Base-by-base conservation (phyloP, 2,329 filamentous ascomycete species). In the Xylariaceae sp. region DNA sequence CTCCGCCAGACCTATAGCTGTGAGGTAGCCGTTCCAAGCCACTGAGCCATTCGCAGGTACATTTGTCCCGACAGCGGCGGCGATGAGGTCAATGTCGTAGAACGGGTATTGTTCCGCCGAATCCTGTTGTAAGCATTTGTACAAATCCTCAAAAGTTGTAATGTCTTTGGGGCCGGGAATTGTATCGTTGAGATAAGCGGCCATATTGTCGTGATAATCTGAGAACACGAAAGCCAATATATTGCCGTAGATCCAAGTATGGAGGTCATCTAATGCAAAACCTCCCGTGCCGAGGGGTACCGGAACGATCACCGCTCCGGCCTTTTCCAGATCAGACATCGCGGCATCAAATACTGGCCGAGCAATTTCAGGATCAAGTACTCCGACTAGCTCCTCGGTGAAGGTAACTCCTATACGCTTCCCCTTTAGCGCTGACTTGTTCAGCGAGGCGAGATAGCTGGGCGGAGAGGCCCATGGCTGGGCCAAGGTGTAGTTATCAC, bases 401-500 rank as follows among this genome's bases (percentile, higher is more conserved):
- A 55, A 60, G 31, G 48, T 31, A 13, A 55, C 49, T 22, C 53
- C 53, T 31, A 55, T 36, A 2, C 53, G 45, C 16, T 31, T 45
- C 31, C 44, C 49, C 31, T 31, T 34, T n/a, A 51, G 34, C 5
- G 44, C 49, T 1, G 39, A 42, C 38, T 74, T 65, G 31, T 79
- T 74, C 61, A 82, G 77, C 1, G 81, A 77, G 9, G 71, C 71
- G 4, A 78, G 72, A 57, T 84, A 86, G 60, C 84, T 71, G 2
- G 81, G 82, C 4, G 76, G 60, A 2, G 58, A 63, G 14, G 73
- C 71, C 57, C 70, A 77, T 0, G 82, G 83, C 39, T 79, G 80
- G 1, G 75, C 76, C 2, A 71, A 62, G 0, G 82, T 86, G 59
- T 81, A 80, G 59, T 84, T 83, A 61, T 86, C 82, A 3, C 72